A percentile compares a stretch with the other conserved stretches of the same genome.
Conservation (phyloP, 2,329 filamentous ascomycete genomes). For the Juglanconis oblonga region DNA sequence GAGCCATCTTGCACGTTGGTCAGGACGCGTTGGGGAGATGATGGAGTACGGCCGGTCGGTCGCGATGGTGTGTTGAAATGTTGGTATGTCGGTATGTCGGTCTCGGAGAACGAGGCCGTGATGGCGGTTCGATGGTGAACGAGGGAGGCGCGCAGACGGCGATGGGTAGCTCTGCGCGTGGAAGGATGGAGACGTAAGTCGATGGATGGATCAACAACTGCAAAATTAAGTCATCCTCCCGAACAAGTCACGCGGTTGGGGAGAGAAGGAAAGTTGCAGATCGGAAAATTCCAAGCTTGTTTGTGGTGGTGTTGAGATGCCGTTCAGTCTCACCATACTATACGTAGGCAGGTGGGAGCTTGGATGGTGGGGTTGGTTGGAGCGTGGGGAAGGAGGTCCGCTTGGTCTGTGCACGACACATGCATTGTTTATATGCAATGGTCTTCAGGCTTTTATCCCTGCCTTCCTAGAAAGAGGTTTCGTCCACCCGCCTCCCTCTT, state of each 20-base stretch:
- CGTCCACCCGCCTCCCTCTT: too few species aligned
- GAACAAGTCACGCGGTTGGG: not conserved
- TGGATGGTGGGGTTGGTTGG: not conserved
- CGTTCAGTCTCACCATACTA: not conserved
- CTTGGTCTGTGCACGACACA: too few species aligned
- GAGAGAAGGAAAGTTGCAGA: not conserved
- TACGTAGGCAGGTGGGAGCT: not conserved
- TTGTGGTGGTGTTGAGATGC: not conserved
- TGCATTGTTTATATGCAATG: too few species aligned
- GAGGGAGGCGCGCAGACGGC: not conserved
- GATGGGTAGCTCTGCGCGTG: not conserved
- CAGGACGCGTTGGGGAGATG: not conserved
- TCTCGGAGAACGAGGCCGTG: not conserved
- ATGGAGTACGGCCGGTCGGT: not conserved
- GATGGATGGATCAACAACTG: not conserved
- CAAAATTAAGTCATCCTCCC: not conserved
- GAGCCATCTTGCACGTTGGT: constrained; percentile 29
- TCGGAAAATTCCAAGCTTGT: not conserved
- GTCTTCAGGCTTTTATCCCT: too few species aligned
- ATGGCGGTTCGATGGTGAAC: not conserved
- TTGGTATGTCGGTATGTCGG: not conserved
- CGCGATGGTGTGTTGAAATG: not conserved
- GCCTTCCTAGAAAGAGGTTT: too few species aligned
- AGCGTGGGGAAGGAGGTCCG: not conserved
- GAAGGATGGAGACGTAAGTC: not conserved